phyloP scores from a whole-genome alignment of 2,329 filamentous ascomycete species.

The Colletotrichum liaoningense region DNA sequence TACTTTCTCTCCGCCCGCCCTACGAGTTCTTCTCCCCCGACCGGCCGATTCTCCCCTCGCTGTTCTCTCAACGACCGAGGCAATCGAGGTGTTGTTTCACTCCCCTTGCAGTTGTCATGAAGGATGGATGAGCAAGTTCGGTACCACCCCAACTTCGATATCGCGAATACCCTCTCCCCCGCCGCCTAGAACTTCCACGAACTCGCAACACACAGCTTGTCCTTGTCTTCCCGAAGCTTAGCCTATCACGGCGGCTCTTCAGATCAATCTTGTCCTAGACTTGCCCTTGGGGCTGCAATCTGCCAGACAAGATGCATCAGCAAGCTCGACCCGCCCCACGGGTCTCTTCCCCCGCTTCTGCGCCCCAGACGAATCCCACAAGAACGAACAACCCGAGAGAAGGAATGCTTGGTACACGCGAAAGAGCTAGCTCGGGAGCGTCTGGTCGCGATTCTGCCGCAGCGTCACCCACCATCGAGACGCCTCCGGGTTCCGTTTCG shows the following conservation, averaged over 20 bases:
- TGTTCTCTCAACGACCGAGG: constrained; percentile 7
- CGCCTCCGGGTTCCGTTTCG: constrained; percentile 56
- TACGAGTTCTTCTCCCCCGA: constrained; percentile 3
- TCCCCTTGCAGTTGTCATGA: constrained; percentile 22
- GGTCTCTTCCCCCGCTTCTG: constrained; percentile 78
- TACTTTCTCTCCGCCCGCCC: neutral
- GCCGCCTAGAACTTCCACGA: constrained; percentile 17
- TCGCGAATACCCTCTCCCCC: constrained; percentile 14
- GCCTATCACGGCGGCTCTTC: neutral
- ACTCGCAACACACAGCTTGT: neutral
- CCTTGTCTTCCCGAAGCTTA: neutral
- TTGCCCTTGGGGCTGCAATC: neutral
- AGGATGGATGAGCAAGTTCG: constrained; percentile 37
- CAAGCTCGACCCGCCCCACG: constrained; percentile 81
- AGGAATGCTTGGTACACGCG: constrained; percentile 52
- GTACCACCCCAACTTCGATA: constrained; percentile 30
- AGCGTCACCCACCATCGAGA: constrained; percentile 61
- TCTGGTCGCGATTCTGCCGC: constrained; percentile 49
- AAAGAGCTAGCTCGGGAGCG: constrained; percentile 57
- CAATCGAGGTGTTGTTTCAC: neutral
- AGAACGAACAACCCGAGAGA: constrained; percentile 83
- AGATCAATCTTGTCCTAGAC: neutral
- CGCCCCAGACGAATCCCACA: constrained; percentile 77
- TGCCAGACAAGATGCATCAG: constrained; percentile 78
- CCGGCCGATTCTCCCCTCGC: neutral